Percentiles rank a stretch among this genome's conserved stretches.
phyloP scores from a whole-genome alignment of 2,329 filamentous ascomycete species.

The Fusarium continuum region DNA sequence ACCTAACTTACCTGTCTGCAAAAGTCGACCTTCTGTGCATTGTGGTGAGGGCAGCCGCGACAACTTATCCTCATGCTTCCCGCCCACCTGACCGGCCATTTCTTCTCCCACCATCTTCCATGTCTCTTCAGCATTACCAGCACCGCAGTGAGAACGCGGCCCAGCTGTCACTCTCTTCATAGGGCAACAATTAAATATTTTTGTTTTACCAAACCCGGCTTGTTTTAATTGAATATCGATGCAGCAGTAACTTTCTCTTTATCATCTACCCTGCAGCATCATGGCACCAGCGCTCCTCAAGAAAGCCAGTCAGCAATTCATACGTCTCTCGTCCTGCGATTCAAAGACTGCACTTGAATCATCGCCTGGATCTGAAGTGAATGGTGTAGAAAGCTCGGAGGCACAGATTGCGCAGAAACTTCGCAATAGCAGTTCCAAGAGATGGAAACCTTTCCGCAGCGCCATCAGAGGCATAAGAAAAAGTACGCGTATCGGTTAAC shows the following conservation, averaged over 20 bases:
- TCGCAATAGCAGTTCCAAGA: slow-evolving; percentile 44
- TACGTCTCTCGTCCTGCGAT: slow-evolving; percentile 32
- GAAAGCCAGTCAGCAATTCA: slow-evolving; percentile 41
- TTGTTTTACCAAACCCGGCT: not conserved
- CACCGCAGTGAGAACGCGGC: not conserved
- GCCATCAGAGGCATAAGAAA: slow-evolving; percentile 48
- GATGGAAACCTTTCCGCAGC: slow-evolving; percentile 49
- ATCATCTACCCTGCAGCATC: slow-evolving; percentile 27
- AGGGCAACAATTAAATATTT: not conserved
- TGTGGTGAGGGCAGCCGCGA: not conserved
- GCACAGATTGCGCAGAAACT: slow-evolving; percentile 33
- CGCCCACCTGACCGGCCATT: not conserved
- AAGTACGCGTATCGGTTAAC: slow-evolving; percentile 43
- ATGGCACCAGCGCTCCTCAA: slow-evolving; percentile 44
- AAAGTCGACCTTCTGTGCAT: not conserved
- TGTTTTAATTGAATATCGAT: slow-evolving; percentile 16
- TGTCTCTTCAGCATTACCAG: not conserved
- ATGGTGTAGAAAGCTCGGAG: slow-evolving; percentile 9
- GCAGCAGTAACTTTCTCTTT: slow-evolving; percentile 5
- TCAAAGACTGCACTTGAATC: slow-evolving; percentile 13
- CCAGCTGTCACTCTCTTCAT: slow-evolving; percentile 13
- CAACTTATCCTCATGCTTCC: not conserved
- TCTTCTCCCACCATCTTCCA: not conserved
- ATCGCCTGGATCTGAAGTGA: slow-evolving; percentile 4
- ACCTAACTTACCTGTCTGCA: too few relatives aligned